Percentiles rank a stretch among this genome's conserved stretches.
phyloP scores from a whole-genome alignment of 2,329 filamentous ascomycete genomes.

The Delphinella strobiligena region DNA sequence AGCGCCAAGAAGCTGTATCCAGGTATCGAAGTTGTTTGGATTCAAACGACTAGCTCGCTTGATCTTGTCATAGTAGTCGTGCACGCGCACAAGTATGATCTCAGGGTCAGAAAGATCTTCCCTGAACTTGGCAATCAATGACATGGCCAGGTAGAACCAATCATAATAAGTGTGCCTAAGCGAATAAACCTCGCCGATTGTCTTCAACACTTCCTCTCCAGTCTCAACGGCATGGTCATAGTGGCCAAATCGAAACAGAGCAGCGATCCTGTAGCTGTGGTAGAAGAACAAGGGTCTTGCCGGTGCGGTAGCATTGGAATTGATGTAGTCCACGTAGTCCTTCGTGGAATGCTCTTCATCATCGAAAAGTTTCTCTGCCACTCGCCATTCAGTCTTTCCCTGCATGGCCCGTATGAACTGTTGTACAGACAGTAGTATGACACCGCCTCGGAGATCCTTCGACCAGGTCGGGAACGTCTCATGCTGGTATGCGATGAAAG shows the following conservation, averaged over 20 bases:
- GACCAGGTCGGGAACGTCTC: constrained; percentile 65
- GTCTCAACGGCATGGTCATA: constrained; percentile 29
- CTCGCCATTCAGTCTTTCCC: constrained; percentile 52
- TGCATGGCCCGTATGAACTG: constrained; percentile 60
- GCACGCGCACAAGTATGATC: constrained; percentile 41
- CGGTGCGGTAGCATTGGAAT: constrained; percentile 41
- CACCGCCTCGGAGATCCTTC: constrained; percentile 58
- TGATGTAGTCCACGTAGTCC: constrained; percentile 41
- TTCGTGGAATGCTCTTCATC: constrained; percentile 54
- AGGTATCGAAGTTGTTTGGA: constrained; percentile 59
- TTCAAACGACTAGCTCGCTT: constrained; percentile 52
- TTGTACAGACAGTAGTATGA: constrained; percentile 52
- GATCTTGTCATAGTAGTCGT: constrained; percentile 46
- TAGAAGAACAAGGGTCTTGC: constrained; percentile 57
- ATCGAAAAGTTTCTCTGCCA: constrained; percentile 47
- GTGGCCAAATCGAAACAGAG: constrained; percentile 32
- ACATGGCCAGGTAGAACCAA: constrained; percentile 31
- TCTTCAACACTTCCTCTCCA: constrained; percentile 28
- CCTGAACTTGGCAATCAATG: constrained; percentile 27
- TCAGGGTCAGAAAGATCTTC: constrained; percentile 25
- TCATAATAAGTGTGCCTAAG: constrained; percentile 30
- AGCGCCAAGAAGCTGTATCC: constrained; percentile 56
- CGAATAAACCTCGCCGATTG: constrained; percentile 31
- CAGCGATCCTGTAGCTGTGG: constrained; percentile 39
- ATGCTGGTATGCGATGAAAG: constrained; percentile 58